Evolutionary conservation across 306 rosid species (phyloP).

Genomic region (Alnus glutinosa): DNA sequence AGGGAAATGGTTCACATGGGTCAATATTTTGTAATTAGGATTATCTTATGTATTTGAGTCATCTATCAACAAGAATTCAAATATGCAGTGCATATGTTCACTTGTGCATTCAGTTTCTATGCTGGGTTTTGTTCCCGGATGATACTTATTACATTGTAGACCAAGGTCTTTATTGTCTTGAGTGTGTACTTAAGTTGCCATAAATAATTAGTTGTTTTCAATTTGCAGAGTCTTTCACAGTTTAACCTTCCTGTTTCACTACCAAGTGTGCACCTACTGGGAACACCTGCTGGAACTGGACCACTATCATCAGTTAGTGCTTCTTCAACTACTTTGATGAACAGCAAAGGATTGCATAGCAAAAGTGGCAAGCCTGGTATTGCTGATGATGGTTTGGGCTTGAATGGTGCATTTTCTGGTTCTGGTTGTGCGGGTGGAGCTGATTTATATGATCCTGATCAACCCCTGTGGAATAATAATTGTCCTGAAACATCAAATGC

Average conservation of each 20-base stretch:
- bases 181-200: slow-evolving; percentile 24
- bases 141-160: not conserved
- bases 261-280: slow-evolving; percentile 76
- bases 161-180: not conserved
- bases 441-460: slow-evolving; percentile 98
- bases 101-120: not conserved
- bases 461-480: slow-evolving; percentile 93
- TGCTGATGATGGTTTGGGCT: slow-evolving; percentile 60
- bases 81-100: not conserved
- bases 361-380: slow-evolving; percentile 60
- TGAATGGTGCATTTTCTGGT: slow-evolving; percentile 72
- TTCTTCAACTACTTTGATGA: slow-evolving; percentile 58
- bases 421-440: slow-evolving; percentile 64
- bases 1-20: not conserved
- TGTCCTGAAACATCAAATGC: slow-evolving; percentile 71
- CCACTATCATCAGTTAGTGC: slow-evolving; percentile 64
- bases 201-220: slow-evolving; percentile 30
- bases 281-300: slow-evolving; percentile 75
- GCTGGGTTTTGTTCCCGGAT: not conserved
- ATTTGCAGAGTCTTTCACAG: slow-evolving; percentile 88
- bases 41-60: not conserved
- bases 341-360: slow-evolving; percentile 62
- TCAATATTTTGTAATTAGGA: not conserved
- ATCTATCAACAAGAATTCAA: not conserved
- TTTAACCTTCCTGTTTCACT: slow-evolving; percentile 95